phyloP scores from a whole-genome alignment of 371 early-diverging fungal genomes.

The Mucor sp. region DNA sequence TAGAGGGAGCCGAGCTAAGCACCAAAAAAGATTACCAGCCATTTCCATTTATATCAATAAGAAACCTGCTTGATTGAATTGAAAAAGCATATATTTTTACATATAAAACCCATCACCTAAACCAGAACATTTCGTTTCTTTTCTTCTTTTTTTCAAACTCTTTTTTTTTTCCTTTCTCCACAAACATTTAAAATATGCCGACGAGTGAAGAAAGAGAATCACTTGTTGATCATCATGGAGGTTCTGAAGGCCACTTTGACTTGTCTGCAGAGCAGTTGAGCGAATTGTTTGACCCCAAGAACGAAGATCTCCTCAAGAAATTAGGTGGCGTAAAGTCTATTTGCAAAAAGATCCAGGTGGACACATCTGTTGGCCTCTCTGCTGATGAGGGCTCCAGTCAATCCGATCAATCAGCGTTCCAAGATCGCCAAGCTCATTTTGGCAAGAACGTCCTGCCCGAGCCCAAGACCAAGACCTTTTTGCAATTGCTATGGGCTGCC shows the following conservation, averaged over 20 bases:
- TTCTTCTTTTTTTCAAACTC: constrained; percentile 7
- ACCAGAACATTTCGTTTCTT: neutral
- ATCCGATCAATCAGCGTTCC: constrained; percentile 50
- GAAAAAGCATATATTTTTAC: neutral
- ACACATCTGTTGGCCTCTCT: constrained; percentile 65
- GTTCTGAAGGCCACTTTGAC: constrained; percentile 34
- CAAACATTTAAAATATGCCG: constrained; percentile 6
- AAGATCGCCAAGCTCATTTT: constrained; percentile 68
- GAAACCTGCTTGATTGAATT: neutral
- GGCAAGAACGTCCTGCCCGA: constrained; percentile 76
- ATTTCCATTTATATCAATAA: constrained; percentile 1
- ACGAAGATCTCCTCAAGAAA: constrained; percentile 60
- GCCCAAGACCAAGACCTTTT: constrained; percentile 59
- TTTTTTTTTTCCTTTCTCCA: constrained; percentile 15
- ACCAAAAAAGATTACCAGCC: constrained; percentile 2
- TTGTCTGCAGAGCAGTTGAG: constrained; percentile 52
- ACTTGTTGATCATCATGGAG: constrained; percentile 20
- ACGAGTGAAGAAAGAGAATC: constrained; percentile 38
- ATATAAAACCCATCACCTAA: constrained; percentile 3
- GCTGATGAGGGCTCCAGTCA: constrained; percentile 58
- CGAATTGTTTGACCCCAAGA: constrained; percentile 72
- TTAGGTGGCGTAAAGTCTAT: constrained; percentile 70
- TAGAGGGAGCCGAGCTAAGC: neutral
- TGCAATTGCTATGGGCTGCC: constrained; percentile 66
- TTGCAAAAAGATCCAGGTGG: constrained; percentile 63